Evolutionary conservation across 2,329 filamentous ascomycete genomes (phyloP), one percentile per base, ranked within the genome.

Genomic region (Ilyonectria destructans): DNA sequence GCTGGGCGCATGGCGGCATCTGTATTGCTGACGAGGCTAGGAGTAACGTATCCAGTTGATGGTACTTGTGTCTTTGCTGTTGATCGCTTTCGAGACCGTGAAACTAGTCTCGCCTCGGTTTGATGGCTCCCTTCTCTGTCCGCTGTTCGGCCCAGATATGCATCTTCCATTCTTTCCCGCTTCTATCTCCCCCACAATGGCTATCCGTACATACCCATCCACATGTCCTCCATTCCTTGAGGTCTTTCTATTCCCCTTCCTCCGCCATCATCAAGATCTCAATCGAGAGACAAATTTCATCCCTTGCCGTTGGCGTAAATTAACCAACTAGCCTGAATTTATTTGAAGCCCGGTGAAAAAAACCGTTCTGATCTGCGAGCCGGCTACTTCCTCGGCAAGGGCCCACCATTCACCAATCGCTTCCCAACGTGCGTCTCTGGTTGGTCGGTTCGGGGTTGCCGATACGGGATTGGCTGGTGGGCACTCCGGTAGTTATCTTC

Each of bases 361-460:
- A n/a, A 5, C 1, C 51, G 10, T 26, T 7, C 31, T 26, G 3
- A 65, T 68, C 61, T 58, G 15, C 19, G 43, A 61, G 62, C 68
- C 63, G 68, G 59, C 37, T 58, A 65, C 60, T 75, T 73, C 74
- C 71, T 76, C 74, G 70, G 69, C 33, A 56, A 60, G 52, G 71
- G 65, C 69, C 74, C 74, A 74, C 74, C 72, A 72, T 61, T 72
- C 70, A 71, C 71, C 74, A 74, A 69, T 66, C 69, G 62, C 56
- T 62, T 37, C 62, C 69, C 66, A 75, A 76, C 74, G 74, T 76
- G 74, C 69, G 3, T 48, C 26, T 55, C 23, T 63, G 51, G 61
- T 63, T 61, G 61, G 65, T 35, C 52, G 23, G 59, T 33, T 58
- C 19, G 52, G 35, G 13, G 57, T 33, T 33, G 40, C 40, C 12